Conservation (phyloP, 371 early-diverging fungal genomes). For the Mucor piriformis region DNA sequence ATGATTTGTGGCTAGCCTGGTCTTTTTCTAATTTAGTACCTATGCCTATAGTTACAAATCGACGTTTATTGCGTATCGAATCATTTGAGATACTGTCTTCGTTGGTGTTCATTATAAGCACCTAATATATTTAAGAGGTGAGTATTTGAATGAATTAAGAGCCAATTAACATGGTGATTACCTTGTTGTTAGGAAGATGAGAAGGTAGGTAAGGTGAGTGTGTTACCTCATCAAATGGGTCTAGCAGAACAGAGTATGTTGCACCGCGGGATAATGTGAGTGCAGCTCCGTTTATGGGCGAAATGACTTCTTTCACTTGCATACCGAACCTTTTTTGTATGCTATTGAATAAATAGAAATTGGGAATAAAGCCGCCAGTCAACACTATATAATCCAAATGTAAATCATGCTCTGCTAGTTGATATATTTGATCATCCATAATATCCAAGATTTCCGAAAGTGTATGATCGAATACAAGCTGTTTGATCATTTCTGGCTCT, state of each 20-base stretch:
- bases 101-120: background rate
- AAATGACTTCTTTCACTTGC: background rate
- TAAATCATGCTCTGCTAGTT: background rate
- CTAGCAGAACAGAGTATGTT: background rate
- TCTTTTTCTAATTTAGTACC: no score
- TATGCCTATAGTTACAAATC: constrained; percentile 1
- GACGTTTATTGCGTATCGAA: background rate
- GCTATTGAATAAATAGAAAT: background rate
- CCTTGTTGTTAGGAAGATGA: background rate
- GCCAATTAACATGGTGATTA: background rate
- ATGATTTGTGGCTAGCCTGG: no score
- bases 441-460: background rate
- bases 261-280: background rate
- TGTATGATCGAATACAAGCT: background rate
- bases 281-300: background rate
- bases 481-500: background rate
- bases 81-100: background rate
- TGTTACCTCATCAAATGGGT: background rate
- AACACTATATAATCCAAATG: background rate
- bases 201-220: background rate
- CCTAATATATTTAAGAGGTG: background rate
- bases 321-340: background rate
- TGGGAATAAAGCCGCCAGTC: background rate
- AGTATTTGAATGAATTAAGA: no score
- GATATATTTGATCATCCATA: background rate